Base-by-base conservation (phyloP, 345 rosid genomes). In the Trapa incisa region DNA sequence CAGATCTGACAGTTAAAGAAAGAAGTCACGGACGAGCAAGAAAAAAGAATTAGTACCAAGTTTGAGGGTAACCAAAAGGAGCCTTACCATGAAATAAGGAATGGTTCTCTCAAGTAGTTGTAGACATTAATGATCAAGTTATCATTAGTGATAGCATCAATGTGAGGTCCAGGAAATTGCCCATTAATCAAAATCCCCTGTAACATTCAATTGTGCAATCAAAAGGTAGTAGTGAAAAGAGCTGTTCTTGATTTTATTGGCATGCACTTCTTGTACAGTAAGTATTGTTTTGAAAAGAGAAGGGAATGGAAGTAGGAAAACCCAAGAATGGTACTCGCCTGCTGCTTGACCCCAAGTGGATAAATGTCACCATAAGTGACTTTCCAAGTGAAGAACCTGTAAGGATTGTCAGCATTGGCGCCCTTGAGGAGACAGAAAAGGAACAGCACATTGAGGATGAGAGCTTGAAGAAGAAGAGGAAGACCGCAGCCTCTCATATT, bases 341-440 rank as follows among this genome's bases (percentile, higher is more conserved):
- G 85, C 73, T 89, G 98, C 84, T 84, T 89, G 71, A 88, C 91
- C 5, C 98, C 98, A 43, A 92, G 96, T 43, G 98, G 98, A 54
- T 88, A 92, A 71, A 92, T 86, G 69, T 89, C 80, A 16, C 98
- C 98, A 56, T 92, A 86, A 37, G 98, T 87, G 69, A 92, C 78
- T 73, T 87, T 89, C 98, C 98, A 89, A 4, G 87, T 88, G 73
- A 78, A 74, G 81, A 78, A 87, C 69, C 96, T 81, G 36, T 89
- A 88, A 62, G 98, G 98, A 73, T 82, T 80, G 2, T 92, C 98
- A 10, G 87, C 89, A 77, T 75, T 65, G n/a, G 84, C 83, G 50
- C 80, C 82, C 74, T 75, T 73, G 61, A 76, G 81, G 48, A 84
- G 72, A 69, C 83, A 43, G 70, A 84, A 71, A 48, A 76, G 72